These are phyloP conservation scores for Rosellinia necatrix DNA, from an alignment of 2,329 filamentous ascomycete genomes.

Conservation along the genomic window DNA sequence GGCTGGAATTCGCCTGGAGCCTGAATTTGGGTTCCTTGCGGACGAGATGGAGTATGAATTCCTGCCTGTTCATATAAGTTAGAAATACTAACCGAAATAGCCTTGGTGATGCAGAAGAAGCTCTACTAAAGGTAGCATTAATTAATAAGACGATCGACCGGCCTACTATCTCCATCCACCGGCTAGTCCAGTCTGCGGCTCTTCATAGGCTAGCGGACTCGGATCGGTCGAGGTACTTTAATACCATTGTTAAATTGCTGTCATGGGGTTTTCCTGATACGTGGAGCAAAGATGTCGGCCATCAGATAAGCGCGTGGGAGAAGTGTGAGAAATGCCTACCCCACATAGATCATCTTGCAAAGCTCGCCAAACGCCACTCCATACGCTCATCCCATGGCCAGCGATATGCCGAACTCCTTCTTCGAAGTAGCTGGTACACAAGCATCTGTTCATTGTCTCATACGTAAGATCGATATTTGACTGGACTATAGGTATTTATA, in stretches of 20 bases:
- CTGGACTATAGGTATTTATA: constrained; percentile 39
- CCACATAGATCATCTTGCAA: constrained; percentile 36
- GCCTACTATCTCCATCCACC: constrained; percentile 35
- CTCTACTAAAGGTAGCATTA: constrained; percentile 30
- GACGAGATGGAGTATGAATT: constrained; percentile 39
- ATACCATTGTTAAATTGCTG: constrained; percentile 32
- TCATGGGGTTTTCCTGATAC: constrained; percentile 37
- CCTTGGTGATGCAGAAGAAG: constrained; percentile 29
- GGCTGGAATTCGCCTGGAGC: constrained; percentile 12
- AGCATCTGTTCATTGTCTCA: neutral
- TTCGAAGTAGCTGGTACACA: constrained; percentile 34
- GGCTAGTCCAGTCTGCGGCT: constrained; percentile 32
- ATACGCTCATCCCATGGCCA: constrained; percentile 20
- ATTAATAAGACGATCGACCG: constrained; percentile 27
- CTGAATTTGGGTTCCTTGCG: constrained; percentile 32
- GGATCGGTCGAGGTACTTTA: constrained; percentile 29
- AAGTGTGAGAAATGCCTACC: constrained; percentile 39
- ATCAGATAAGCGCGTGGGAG: constrained; percentile 37
- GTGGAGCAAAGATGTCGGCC: constrained; percentile 33
- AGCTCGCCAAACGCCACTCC: constrained; percentile 27
- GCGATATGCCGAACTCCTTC: constrained; percentile 34
- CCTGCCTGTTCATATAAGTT: too few species aligned
- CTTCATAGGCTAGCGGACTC: constrained; percentile 18
- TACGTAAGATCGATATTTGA: neutral
- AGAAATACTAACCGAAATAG: constrained; percentile 12